A percentile compares a stretch with the other conserved stretches of the same genome.
Evolutionary conservation across 441 rosid genomes (phyloP).

Genomic region (Populus hybrid): DNA sequence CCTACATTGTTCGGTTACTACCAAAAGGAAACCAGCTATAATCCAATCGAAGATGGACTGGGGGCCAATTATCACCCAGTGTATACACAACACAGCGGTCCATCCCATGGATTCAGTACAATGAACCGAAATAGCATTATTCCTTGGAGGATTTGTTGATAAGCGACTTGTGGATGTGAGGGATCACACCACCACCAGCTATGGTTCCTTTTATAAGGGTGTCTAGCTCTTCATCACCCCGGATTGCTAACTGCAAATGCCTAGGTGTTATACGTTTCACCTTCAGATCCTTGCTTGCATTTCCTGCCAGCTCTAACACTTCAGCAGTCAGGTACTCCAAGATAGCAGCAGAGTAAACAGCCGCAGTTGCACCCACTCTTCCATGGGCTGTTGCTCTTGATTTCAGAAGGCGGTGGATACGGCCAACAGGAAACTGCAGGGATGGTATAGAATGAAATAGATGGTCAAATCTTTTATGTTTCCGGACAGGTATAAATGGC

Average conservation of each 20-base stretch:
- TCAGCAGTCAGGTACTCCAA: conserved; percentile 73
- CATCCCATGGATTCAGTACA: neutral
- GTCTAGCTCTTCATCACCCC: conserved; percentile 77
- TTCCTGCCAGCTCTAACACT: conserved; percentile 69
- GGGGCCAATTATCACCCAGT: neutral
- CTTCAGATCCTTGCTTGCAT: conserved; percentile 76
- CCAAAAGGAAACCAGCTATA: conserved; percentile 3
- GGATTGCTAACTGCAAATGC: conserved; percentile 74
- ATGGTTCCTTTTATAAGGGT: conserved; percentile 75
- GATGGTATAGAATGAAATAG: neutral
- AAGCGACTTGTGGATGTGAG: conserved; percentile 78
- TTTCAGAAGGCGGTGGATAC: conserved; percentile 58
- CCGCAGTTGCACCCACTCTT: conserved; percentile 80
- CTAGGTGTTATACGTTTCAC: conserved; percentile 70
- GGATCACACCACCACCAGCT: conserved; percentile 75
- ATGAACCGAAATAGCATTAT: neutral
- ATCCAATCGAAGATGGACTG: neutral
- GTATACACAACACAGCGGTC: neutral
- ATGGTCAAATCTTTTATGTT: neutral
- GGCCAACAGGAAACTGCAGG: conserved; percentile 65
- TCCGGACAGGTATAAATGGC: neutral
- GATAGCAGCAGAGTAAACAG: conserved; percentile 74
- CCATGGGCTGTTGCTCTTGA: conserved; percentile 64
- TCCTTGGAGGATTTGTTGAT: conserved; percentile 71
- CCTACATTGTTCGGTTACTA: conserved; percentile 1